Conservation (phyloP, 148 eudicot species). For the Suaeda aralocaspica region DNA sequence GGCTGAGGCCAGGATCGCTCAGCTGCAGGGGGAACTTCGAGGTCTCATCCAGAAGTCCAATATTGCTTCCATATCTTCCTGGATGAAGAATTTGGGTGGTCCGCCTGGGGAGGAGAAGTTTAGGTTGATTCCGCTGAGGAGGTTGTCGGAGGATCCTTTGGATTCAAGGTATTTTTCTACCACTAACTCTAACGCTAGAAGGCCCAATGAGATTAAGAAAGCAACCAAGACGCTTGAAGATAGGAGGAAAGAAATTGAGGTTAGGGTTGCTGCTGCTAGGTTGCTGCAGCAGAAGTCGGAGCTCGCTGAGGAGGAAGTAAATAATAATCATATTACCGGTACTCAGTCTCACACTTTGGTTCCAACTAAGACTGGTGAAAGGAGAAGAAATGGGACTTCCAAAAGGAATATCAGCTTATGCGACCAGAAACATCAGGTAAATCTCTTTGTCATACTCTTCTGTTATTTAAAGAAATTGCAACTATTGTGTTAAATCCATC, state of each 20-base stretch:
- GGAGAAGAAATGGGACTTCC: slow-evolving; percentile 49
- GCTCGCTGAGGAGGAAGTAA: slow-evolving; percentile 39
- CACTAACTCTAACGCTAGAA: slow-evolving; percentile 10
- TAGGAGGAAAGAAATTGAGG: slow-evolving; percentile 88
- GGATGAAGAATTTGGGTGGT: slow-evolving; percentile 77
- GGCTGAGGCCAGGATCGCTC: slow-evolving; percentile 41
- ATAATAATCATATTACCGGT: neutral
- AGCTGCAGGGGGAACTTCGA: slow-evolving; percentile 53
- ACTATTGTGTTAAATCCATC: too few relatives aligned
- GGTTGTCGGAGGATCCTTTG: slow-evolving; percentile 74
- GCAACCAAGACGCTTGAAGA: slow-evolving; percentile 85
- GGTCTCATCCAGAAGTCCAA: slow-evolving; percentile 63
- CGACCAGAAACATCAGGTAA: slow-evolving; percentile 73
- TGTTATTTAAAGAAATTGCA: neutral
- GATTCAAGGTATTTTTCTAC: slow-evolving; percentile 49
- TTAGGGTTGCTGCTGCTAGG: slow-evolving; percentile 89
- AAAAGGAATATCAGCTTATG: slow-evolving; percentile 51
- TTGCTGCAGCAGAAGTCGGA: slow-evolving; percentile 80
- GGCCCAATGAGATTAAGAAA: slow-evolving; percentile 86
- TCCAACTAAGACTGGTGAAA: slow-evolving; percentile 42
- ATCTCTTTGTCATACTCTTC: neutral
- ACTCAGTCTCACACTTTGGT: neutral
- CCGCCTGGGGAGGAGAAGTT: slow-evolving; percentile 64
- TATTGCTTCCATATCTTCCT: slow-evolving; percentile 61
- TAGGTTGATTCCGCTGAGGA: slow-evolving; percentile 59